Conservation (phyloP, 1,284 basidiomycete species). For the Heterobasidion occidentale region DNA sequence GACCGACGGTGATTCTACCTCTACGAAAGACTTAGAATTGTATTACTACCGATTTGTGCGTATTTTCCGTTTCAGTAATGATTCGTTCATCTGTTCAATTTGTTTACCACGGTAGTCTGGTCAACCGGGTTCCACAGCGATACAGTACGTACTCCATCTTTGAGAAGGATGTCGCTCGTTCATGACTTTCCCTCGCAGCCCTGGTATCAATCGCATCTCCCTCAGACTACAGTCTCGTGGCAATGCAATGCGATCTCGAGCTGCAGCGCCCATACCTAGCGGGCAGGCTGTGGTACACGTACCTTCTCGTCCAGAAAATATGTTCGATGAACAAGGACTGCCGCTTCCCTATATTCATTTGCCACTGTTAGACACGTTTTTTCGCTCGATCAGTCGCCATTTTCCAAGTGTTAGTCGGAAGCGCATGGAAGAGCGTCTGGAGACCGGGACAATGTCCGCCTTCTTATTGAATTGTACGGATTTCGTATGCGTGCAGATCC, state of each 20-base stretch:
- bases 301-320: slow-evolving; percentile 12
- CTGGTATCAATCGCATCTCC: slow-evolving; percentile 32
- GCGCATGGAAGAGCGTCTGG: slow-evolving; percentile 27
- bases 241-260: neutral
- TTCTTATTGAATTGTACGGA: slow-evolving; percentile 26
- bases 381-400: slow-evolving; percentile 25
- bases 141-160: slow-evolving; percentile 9
- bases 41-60: slow-evolving; percentile 32
- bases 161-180: slow-evolving; percentile 12
- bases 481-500: neutral
- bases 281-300: neutral
- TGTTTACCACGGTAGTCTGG: neutral
- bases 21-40: slow-evolving; percentile 22
- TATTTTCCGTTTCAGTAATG: neutral
- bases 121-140: slow-evolving; percentile 26
- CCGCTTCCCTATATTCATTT: slow-evolving; percentile 23
- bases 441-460: slow-evolving; percentile 30
- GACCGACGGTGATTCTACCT: neutral
- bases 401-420: slow-evolving; percentile 27
- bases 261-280: neutral
- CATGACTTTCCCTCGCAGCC: slow-evolving; percentile 12
- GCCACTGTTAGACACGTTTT: slow-evolving; percentile 28
- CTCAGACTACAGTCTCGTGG: slow-evolving; percentile 27
- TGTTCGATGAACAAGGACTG: slow-evolving; percentile 13
- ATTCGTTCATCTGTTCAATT: neutral